Conservation (phyloP, 371 early-diverging fungal species). For the Vairimorpha necatrix region DNA sequence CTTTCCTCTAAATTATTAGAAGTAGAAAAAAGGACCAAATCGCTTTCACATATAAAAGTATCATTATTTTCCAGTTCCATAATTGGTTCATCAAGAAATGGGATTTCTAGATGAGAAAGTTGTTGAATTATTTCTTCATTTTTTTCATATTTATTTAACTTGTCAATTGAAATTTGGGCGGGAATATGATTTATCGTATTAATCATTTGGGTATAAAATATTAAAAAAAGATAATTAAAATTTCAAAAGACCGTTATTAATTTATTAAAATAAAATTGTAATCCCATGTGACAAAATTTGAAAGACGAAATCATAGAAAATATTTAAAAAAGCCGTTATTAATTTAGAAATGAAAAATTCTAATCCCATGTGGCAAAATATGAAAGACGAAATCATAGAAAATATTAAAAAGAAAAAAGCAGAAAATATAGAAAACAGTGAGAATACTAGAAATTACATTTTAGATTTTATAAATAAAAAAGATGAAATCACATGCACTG, state of each 20-base stretch:
- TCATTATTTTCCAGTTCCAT: constrained; percentile 21
- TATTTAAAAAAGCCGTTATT: not conserved
- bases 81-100: constrained; percentile 15
- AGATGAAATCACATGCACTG: not conserved
- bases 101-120: constrained; percentile 22
- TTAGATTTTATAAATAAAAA: not conserved
- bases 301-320: not conserved
- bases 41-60: constrained; percentile 29
- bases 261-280: too few relatives aligned
- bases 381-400: not conserved
- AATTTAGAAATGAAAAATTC: too few relatives aligned
- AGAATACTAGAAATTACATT: not conserved
- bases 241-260: not conserved
- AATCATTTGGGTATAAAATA: constrained; percentile 42
- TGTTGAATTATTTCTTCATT: constrained; percentile 8
- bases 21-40: constrained; percentile 45
- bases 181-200: constrained; percentile 33
- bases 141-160: constrained; percentile 24
- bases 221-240: not conserved
- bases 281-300: not conserved
- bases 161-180: constrained; percentile 13
- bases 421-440: too few relatives aligned
- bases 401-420: too few relatives aligned
- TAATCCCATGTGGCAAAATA: not conserved
- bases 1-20: constrained; percentile 40